Evolutionary conservation across 257 asterid genomes (phyloP).

Genomic region (Solanum appendiculatum): DNA sequence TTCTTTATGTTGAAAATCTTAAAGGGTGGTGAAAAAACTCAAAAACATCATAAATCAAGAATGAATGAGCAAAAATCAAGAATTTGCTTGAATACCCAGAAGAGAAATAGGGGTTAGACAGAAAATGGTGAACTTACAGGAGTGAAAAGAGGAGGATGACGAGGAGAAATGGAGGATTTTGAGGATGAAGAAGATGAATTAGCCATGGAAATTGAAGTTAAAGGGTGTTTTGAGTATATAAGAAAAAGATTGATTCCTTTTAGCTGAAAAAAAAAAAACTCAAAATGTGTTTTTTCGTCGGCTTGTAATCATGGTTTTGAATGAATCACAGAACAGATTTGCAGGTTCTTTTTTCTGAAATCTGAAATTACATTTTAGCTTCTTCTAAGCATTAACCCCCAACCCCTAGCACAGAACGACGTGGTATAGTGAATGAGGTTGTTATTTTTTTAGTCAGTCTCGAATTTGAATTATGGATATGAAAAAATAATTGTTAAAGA

Average conservation of each 20-base stretch:
- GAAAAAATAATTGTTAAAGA: too few species aligned
- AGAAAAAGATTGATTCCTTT: background rate
- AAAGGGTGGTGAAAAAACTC: background rate
- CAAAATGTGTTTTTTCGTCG: conserved; percentile 12
- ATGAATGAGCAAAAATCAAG: background rate
- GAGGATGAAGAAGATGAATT: conserved; percentile 33
- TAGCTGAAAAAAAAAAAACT: background rate
- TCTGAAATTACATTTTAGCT: background rate
- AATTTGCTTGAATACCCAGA: background rate
- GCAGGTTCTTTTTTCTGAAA: conserved; percentile 5
- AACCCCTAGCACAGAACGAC: background rate
- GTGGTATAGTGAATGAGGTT: accelerated
- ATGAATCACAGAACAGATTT: conserved; percentile 13
- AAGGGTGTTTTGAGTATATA: background rate
- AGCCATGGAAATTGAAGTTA: conserved; percentile 40
- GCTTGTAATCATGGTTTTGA: conserved; percentile 15
- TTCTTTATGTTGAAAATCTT: background rate
- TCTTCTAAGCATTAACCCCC: background rate
- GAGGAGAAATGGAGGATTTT: conserved; percentile 56
- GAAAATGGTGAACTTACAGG: conserved; percentile 35
- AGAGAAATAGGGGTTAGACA: background rate
- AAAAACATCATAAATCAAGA: background rate
- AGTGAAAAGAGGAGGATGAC: conserved; percentile 61
- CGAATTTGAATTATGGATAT: accelerated
- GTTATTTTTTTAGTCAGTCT: accelerated